Evolutionary conservation across 495 filamentous ascomycete genomes (phyloP).

Genomic region (Endocarpon pusillum): DNA sequence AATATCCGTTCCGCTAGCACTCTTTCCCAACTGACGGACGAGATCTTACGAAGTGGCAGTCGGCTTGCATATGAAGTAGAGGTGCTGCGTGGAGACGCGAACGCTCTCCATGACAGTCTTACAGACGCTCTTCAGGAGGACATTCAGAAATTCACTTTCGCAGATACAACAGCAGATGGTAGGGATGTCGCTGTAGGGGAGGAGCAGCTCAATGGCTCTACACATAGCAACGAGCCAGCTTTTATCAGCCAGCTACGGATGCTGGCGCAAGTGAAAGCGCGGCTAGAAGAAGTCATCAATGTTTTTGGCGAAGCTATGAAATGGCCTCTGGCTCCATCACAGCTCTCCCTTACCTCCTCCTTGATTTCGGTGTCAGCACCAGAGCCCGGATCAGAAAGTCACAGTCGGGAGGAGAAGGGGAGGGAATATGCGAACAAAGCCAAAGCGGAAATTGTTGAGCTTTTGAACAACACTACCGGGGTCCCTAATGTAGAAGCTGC

Average conservation of each 20-base stretch:
- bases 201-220: background rate
- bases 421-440: conserved; percentile 53
- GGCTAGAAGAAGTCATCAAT: conserved; percentile 71
- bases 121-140: conserved; percentile 52
- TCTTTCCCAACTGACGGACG: conserved; percentile 79
- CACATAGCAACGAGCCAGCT: conserved; percentile 34
- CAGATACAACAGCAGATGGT: conserved; percentile 2
- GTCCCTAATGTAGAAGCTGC: conserved; percentile 45
- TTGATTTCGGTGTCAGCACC: conserved; percentile 72
- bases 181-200: background rate
- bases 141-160: conserved; percentile 49
- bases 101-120: conserved; percentile 58
- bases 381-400: conserved; percentile 41
- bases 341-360: conserved; percentile 49
- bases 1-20: conserved; percentile 66
- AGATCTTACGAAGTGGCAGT: conserved; percentile 74
- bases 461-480: conserved; percentile 35
- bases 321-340: conserved; percentile 74
- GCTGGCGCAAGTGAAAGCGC: conserved; percentile 59
- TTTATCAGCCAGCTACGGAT: conserved; percentile 68
- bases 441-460: conserved; percentile 48
- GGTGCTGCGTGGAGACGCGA: conserved; percentile 70
- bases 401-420: conserved; percentile 61
- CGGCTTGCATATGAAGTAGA: conserved; percentile 91
- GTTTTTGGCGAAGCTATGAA: conserved; percentile 88